Evolutionary conservation across 352 stramenopile genomes (phyloP).

Genomic region (Globisporangium abappressorium): DNA sequence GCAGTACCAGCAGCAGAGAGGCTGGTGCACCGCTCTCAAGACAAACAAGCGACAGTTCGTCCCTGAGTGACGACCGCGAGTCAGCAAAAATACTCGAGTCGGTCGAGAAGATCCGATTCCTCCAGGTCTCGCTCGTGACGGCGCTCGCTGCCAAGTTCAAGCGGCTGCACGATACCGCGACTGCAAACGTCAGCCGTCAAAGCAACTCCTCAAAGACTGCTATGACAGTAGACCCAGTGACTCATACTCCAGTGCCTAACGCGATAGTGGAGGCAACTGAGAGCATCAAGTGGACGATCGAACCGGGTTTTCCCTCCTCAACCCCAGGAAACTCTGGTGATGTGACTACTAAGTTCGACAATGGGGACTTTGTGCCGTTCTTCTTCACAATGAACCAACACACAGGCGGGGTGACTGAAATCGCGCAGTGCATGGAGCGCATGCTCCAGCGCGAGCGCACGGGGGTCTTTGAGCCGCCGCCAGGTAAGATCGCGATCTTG

Average conservation of each 20-base stretch:
- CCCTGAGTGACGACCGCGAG: slow-evolving; percentile 11
- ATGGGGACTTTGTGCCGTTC: slow-evolving; percentile 41
- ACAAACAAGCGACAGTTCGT: neutral
- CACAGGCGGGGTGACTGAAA: slow-evolving; percentile 17
- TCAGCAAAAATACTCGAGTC: slow-evolving; percentile 24
- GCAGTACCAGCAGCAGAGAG: neutral
- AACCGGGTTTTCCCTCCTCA: slow-evolving; percentile 10
- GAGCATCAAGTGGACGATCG: slow-evolving; percentile 5
- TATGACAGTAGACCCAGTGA: neutral
- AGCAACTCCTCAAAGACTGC: neutral
- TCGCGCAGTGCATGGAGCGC: slow-evolving; percentile 41
- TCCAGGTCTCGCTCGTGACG: slow-evolving; percentile 42
- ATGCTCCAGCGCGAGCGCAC: slow-evolving; percentile 58
- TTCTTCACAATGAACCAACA: slow-evolving; percentile 38
- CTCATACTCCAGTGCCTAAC: neutral
- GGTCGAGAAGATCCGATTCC: slow-evolving; percentile 43
- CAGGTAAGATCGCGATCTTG: slow-evolving; percentile 47
- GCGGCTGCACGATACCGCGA: neutral
- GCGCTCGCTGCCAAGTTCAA: slow-evolving; percentile 29
- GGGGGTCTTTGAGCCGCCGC: slow-evolving; percentile 44
- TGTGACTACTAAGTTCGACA: slow-evolving; percentile 29
- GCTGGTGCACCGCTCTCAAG: neutral
- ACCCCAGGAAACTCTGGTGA: neutral
- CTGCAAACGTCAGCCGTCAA: neutral
- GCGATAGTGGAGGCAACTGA: neutral